Percentiles rank a stretch among this genome's conserved stretches.
phyloP scores from a whole-genome alignment of 2,329 filamentous ascomycete genomes.

The Pseudogymnoascus pannorum region DNA sequence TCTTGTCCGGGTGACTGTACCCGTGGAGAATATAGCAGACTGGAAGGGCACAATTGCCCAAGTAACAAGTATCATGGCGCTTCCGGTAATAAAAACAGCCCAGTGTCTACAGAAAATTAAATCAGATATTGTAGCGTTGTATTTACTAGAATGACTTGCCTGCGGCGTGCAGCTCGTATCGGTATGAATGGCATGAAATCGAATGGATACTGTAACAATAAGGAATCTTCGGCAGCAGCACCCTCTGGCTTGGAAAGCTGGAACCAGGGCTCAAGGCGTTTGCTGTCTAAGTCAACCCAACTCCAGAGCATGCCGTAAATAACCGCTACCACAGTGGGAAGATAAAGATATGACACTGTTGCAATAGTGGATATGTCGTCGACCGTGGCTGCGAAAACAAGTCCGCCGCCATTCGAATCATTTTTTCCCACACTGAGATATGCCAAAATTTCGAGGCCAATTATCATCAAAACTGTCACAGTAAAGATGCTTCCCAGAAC shows the following conservation, averaged over 20 bases:
- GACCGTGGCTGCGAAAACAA: constrained; percentile 24
- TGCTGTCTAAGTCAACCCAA: constrained; percentile 53
- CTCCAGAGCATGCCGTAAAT: constrained; percentile 50
- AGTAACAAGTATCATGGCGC: constrained; percentile 43
- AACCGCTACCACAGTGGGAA: constrained; percentile 47
- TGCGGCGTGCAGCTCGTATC: constrained; percentile 31
- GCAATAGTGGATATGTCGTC: constrained; percentile 31
- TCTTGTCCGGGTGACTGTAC: constrained; percentile 23
- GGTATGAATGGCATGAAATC: constrained; percentile 40
- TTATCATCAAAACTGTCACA: constrained; percentile 34
- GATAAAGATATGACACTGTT: constrained; percentile 40
- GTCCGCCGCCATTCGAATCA: constrained; percentile 31
- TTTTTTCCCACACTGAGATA: constrained; percentile 15
- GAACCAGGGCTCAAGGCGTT: constrained; percentile 53
- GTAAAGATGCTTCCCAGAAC: constrained; percentile 34
- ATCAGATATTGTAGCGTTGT: neutral
- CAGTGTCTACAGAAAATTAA: constrained; percentile 38
- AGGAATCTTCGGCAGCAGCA: constrained; percentile 36
- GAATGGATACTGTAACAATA: constrained; percentile 49
- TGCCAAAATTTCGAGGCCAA: constrained; percentile 39
- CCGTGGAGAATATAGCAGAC: constrained; percentile 44
- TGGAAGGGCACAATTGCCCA: constrained; percentile 50
- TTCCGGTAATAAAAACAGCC: constrained; percentile 42
- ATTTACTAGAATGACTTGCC: constrained; percentile 19
- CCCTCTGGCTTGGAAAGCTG: constrained; percentile 44